phyloP scores from a whole-genome alignment of 2,329 filamentous ascomycete species.

The Fusarium sp. region DNA sequence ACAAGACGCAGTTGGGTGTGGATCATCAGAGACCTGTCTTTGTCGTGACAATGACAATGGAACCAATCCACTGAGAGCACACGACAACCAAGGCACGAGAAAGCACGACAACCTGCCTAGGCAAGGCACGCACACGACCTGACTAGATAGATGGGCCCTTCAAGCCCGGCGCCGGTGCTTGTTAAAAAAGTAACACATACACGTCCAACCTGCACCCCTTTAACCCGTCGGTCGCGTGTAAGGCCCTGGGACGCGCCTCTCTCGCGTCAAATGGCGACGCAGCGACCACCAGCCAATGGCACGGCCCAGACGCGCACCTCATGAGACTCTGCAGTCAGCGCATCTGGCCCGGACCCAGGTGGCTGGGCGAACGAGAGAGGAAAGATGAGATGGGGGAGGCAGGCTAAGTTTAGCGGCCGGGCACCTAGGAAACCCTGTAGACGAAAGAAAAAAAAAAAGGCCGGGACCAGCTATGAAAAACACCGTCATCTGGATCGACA shows the following conservation, averaged over 20 bases:
- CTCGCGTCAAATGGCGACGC: conserved; percentile 41
- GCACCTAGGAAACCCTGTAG: conserved; percentile 31
- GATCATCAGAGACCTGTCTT: conserved; percentile 21
- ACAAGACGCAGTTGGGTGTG: conserved; percentile 9
- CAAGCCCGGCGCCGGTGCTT: conserved; percentile 15
- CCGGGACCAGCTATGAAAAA: conserved; percentile 18
- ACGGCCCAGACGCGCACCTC: conserved; percentile 37
- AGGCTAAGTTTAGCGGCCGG: conserved; percentile 40
- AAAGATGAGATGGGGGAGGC: conserved; percentile 19
- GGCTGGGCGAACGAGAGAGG: conserved; percentile 41
- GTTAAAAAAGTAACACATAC: conserved; percentile 32
- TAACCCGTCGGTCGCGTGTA: conserved; percentile 35
- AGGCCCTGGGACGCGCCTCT: conserved; percentile 35
- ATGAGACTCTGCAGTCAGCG: conserved; percentile 40
- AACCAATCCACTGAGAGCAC: conserved; percentile 14
- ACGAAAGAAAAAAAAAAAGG: conserved; percentile 24
- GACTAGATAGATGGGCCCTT: conserved; percentile 11
- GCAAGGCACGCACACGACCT: conserved; percentile 30
- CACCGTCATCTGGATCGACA: conserved; percentile 32
- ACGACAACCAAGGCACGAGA: conserved; percentile 12
- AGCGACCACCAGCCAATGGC: conserved; percentile 30
- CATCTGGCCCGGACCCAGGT: conserved; percentile 35
- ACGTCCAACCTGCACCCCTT: conserved; percentile 35
- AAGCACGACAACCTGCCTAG: conserved; percentile 18
- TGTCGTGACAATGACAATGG: background rate